phyloP scores from a whole-genome alignment of 805 yeast species.

The Nakazawaea anatomiae region DNA sequence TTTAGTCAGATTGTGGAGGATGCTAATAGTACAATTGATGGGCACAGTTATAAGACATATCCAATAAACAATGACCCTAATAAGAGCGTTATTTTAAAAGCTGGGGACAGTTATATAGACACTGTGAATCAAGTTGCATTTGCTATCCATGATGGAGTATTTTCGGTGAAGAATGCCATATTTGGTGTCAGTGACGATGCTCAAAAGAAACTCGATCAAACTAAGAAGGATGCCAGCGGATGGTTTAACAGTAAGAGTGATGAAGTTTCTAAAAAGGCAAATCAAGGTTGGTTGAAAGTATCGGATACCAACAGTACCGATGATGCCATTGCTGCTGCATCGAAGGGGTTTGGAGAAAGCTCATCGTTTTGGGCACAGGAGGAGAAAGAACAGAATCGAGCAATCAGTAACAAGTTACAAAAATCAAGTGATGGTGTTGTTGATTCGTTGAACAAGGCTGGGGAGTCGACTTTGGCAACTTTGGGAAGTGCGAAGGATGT shows the following conservation, averaged over 20 bases:
- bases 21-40: constrained; percentile 2
- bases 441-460: not conserved
- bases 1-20: constrained; percentile 1
- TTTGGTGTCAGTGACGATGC: not conserved
- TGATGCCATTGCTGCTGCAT: constrained; percentile 1
- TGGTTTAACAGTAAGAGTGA: constrained; percentile 2
- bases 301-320: not conserved
- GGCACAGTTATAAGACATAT: not conserved
- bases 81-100: constrained; percentile 2
- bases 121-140: constrained; percentile 4
- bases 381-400: not conserved
- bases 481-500: constrained; percentile 6
- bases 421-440: constrained; percentile 4
- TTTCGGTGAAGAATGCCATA: not conserved
- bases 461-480: constrained; percentile 2
- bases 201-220: not conserved
- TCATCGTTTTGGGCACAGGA: constrained; percentile 11
- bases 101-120: constrained; percentile 9
- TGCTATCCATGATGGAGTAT: constrained; percentile 6
- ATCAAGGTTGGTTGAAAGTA: constrained; percentile 6
- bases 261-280: constrained; percentile 1
- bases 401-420: not conserved
- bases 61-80: not conserved
- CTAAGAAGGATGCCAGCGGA: constrained; percentile 4
- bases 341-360: constrained; percentile 8